Base-by-base conservation (phyloP, 75 land plant species). In the Sequoiadendron giganteum region DNA sequence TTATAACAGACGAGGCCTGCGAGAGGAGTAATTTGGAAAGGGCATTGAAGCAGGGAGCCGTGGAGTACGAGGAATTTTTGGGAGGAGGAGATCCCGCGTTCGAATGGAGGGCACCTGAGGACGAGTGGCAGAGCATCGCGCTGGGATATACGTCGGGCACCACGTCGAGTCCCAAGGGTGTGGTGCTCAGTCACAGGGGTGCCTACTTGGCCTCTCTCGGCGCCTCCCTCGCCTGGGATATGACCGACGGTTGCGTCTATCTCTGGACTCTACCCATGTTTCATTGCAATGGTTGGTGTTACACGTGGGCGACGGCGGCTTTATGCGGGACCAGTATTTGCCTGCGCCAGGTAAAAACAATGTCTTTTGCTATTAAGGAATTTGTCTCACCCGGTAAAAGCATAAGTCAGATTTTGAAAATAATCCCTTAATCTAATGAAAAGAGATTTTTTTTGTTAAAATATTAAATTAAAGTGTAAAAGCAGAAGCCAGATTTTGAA, bases 261-360 rank as follows among this genome's bases (percentile, higher is more conserved):
- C 86, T 97, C 40, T 97, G 99, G 99, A 97, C 98, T 88, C 92
- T 97, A 7, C 99, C 97, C 0, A 92, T 96, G 91, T 97, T 97
- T 85, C 99, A 97, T 77, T 94, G 96, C 90, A 96, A 97, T 87
- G 99, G 99, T 13, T 97, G 99, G 99, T 95, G 98, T 77, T 97
- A 52, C 90, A 86, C 99, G 34, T 97, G 99, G 99, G 83, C 95
- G 1, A 89, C 95, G 52, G 99, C 99, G 5, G 99, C 99, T 2
- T 84, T 94, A 77, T 95, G 92, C 86, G 99, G 98, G 0, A 96
- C 98, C 49, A 97, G 80, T 87, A 93, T 97, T 55, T 97, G 99
- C 88, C 90, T 97, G 32, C 93, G 99, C 40, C 97, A 97, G 90
- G 97, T 95, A 87, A 77, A 3, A 39, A 86, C 70, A 3, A 18